phyloP scores from a whole-genome alignment of 2,329 filamentous ascomycete species.

The Exserohilum rostratum region DNA sequence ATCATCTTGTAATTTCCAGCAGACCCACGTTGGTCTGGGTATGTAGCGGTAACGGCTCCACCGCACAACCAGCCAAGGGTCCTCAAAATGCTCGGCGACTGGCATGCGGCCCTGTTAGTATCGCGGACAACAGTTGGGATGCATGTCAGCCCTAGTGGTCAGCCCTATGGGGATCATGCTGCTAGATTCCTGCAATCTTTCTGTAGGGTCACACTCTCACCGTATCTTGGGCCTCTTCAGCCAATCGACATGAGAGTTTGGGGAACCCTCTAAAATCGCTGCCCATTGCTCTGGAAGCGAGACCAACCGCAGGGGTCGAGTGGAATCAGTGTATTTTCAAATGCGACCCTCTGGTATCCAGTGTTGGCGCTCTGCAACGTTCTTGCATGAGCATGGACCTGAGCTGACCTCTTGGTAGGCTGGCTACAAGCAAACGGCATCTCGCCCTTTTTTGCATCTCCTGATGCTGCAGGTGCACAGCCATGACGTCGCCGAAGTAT shows the following conservation, averaged over 20 bases:
- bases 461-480: background rate
- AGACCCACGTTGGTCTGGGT: constrained; percentile 15
- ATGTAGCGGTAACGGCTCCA: constrained; percentile 22
- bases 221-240: constrained; percentile 14
- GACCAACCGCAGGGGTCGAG: background rate
- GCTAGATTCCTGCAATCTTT: constrained; percentile 16
- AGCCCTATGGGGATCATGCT: constrained; percentile 31
- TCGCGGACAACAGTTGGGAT: background rate
- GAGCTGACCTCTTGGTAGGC: constrained; percentile 3
- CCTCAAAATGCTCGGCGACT: background rate
- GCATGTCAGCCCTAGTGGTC: constrained; percentile 25
- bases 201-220: constrained; percentile 30
- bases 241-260: background rate
- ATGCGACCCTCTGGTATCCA: background rate
- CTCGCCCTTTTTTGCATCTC: background rate
- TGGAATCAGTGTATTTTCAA: background rate
- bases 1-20: constrained; percentile 1
- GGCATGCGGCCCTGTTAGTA: too few relatives aligned
- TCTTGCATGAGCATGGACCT: background rate
- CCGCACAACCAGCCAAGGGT: constrained; percentile 3
- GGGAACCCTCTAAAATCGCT: background rate
- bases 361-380: background rate
- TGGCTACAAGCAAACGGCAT: background rate
- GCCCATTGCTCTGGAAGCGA: background rate
- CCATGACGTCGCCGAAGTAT: background rate